Evolutionary conservation across 495 filamentous ascomycete genomes (phyloP).

Genomic region (Thozetella sp.): DNA sequence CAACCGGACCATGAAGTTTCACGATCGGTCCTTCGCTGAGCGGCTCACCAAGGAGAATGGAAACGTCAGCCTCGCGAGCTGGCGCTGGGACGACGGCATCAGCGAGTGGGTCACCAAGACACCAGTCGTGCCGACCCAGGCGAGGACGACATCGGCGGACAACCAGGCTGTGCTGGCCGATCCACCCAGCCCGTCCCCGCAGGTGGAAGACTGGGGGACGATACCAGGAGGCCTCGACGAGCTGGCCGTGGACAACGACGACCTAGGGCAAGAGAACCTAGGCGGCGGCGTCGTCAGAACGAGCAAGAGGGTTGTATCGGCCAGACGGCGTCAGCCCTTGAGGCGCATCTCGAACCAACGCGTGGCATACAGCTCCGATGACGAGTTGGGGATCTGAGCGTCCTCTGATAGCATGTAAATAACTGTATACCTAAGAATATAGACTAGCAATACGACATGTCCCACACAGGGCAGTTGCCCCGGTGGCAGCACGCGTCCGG

Average conservation of each 20-base stretch:
- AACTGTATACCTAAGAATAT: background rate
- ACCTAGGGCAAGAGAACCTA: background rate
- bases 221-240: background rate
- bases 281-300: background rate
- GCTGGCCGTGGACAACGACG: background rate
- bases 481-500: too few species aligned
- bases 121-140: background rate
- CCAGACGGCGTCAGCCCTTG: background rate
- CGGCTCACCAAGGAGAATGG: slow-evolving; percentile 15
- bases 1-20: slow-evolving; percentile 38
- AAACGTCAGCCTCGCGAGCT: slow-evolving; percentile 25
- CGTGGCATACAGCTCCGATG: background rate
- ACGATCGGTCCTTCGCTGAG: slow-evolving; percentile 44
- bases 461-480: too few species aligned
- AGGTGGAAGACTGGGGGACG: background rate
- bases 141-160: background rate
- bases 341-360: background rate
- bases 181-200: background rate
- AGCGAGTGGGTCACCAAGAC: slow-evolving; percentile 50
- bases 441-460: too few species aligned
- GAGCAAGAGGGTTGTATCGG: background rate
- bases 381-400: background rate
- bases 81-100: slow-evolving; percentile 56
- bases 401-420: background rate
- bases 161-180: background rate